Evolutionary conservation across 352 stramenopile species (phyloP).

Genomic region (Phytophthora pini): DNA sequence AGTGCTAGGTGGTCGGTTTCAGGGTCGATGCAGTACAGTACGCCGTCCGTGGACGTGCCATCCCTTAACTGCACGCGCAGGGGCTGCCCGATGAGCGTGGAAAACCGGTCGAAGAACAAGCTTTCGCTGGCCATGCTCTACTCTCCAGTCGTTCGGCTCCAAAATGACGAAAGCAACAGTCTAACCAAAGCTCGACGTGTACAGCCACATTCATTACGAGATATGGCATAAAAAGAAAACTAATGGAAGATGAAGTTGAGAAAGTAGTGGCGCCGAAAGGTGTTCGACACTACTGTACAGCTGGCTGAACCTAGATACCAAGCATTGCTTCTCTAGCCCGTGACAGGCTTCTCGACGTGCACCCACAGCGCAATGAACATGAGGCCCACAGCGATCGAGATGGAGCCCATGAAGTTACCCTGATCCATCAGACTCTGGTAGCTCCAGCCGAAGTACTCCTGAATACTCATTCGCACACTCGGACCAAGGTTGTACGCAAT

Average conservation of each 20-base stretch:
- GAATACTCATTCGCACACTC: conserved; percentile 86
- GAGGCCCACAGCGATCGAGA: conserved; percentile 80
- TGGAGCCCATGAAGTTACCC: conserved; percentile 87
- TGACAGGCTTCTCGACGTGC: conserved; percentile 72
- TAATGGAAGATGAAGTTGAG: conserved; percentile 39
- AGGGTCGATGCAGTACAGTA: conserved; percentile 67
- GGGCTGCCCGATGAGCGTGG: conserved; percentile 38
- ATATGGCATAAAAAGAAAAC: conserved; percentile 42
- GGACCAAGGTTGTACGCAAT: conserved; percentile 80
- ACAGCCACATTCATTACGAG: conserved; percentile 36
- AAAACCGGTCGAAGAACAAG: conserved; percentile 37
- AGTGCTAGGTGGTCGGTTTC: conserved; percentile 62
- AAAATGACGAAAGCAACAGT: background rate
- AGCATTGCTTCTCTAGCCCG: conserved; percentile 23
- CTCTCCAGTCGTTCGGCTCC: conserved; percentile 13
- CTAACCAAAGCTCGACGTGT: conserved; percentile 10
- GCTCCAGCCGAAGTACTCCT: conserved; percentile 90
- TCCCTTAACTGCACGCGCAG: conserved; percentile 51
- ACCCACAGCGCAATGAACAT: conserved; percentile 89
- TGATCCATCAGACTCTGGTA: conserved; percentile 90
- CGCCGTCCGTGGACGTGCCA: conserved; percentile 39
- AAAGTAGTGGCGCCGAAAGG: conserved; percentile 20
- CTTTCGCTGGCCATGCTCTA: conserved; percentile 27
- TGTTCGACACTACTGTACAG: conserved; percentile 11
- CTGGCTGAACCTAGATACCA: conserved; percentile 30